Conservation (phyloP, 2,329 filamentous ascomycete species). For the Ophiostoma sp. region DNA sequence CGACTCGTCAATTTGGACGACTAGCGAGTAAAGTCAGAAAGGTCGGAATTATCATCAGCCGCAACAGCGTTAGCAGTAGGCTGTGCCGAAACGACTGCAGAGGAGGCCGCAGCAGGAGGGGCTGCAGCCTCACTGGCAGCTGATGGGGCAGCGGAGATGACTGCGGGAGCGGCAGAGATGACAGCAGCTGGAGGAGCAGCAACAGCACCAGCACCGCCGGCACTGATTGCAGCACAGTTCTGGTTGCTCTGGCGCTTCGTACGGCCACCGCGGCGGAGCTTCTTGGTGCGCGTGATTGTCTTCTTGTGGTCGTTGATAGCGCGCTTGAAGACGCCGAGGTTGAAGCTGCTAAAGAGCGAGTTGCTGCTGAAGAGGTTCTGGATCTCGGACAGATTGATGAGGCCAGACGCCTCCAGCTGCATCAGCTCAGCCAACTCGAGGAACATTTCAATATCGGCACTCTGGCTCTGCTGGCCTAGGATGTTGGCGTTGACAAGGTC, state of each 20-base stretch:
- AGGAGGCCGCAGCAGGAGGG: not conserved
- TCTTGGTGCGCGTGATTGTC: slow-evolving; percentile 26
- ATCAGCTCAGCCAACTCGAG: slow-evolving; percentile 33
- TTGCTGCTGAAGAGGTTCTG: slow-evolving; percentile 31
- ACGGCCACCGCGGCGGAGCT: slow-evolving; percentile 27
- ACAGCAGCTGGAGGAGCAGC: not conserved
- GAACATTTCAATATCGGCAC: slow-evolving; percentile 32
- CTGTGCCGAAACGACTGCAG: not conserved
- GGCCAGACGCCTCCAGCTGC: slow-evolving; percentile 32
- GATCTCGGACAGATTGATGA: slow-evolving; percentile 30
- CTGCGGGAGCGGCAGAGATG: not conserved
- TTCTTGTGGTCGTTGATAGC: slow-evolving; percentile 30
- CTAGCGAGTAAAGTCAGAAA: not conserved
- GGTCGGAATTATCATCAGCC: not conserved
- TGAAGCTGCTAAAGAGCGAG: slow-evolving; percentile 26
- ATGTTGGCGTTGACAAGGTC: slow-evolving; percentile 28
- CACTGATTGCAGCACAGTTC: slow-evolving; percentile 5
- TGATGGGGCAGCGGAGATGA: too few relatives aligned
- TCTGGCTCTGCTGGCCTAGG: slow-evolving; percentile 27
- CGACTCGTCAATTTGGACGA: not conserved
- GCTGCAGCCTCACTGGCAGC: not conserved
- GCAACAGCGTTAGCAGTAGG: not conserved
- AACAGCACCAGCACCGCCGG: not conserved
- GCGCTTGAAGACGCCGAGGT: slow-evolving; percentile 32
- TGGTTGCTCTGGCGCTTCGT: slow-evolving; percentile 28